Base-by-base conservation (phyloP, 2,329 filamentous ascomycete species). In the Achaetomium macrosporum region DNA sequence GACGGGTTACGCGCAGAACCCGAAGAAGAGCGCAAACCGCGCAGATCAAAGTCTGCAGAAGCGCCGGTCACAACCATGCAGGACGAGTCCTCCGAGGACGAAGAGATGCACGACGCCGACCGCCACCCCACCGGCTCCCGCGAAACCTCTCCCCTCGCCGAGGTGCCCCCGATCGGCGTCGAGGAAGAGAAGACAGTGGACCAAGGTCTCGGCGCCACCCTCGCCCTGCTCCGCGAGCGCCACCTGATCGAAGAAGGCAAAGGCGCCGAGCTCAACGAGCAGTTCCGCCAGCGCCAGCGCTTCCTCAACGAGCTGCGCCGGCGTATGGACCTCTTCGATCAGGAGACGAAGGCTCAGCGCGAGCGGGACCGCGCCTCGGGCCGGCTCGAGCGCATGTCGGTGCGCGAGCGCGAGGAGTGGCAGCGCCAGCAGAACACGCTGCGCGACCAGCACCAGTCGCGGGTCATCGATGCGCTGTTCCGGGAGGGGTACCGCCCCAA, bases 331-430 rank as follows among this genome's bases (percentile, higher is more conserved):
- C 78, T 82, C 30, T 83, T 90, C 43, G 93, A 97, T 61, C 82
- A 84, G 54, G 82, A 86, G 47, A 89, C 92, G 5, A 85, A 86
- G 31, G 68, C 79, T 40, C 89, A 95, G 66, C 88, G 93, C 67
- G 91, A 97, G 70, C 82, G 85, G n/a, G 92, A 97, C 68, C 87
- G 93, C 47, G 75, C 80, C 40, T 90, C 83, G 48, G 90, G 90
- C 20, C 86, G 85, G 50, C 81, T 95, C 50, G 88, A 95, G 61
- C 83, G 85, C 59, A 92, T 99, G 90, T 88, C 89, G 2, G 83
- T 85, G n/a, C 86, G 88, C 31, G 93, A 97, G 65, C 83, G 89
- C 47, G 93, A 99, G 70, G 90, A 96, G 51, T 87, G 88, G 68
- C 87, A 90, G 0, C 86, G 90, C 15, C 85, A 87, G 67, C 88